phyloP scores from a whole-genome alignment of 108 stramenopile genomes.

The Bacterosira constricta region DNA sequence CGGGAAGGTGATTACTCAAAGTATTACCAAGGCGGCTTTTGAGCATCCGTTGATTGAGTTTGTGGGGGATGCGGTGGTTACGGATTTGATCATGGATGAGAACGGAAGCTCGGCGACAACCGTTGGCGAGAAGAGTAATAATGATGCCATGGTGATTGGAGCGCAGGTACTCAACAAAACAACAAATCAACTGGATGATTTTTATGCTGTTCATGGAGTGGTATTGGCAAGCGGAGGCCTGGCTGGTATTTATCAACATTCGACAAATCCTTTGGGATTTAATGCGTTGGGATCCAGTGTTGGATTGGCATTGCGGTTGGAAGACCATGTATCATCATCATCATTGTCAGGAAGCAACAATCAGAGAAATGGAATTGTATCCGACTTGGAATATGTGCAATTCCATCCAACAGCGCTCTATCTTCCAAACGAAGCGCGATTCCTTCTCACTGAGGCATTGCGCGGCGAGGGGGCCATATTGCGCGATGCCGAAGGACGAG shows the following conservation, averaged over 20 bases:
- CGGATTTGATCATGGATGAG: constrained; percentile 74
- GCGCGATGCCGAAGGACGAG: constrained; percentile 70
- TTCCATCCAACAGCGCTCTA: constrained; percentile 94
- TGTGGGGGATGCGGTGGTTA: constrained; percentile 77
- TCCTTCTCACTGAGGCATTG: constrained; percentile 93
- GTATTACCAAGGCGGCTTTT: constrained; percentile 76
- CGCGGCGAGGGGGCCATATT: constrained; percentile 92
- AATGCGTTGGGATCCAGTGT: constrained; percentile 92
- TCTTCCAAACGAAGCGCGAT: constrained; percentile 84
- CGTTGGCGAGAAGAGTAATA: neutral
- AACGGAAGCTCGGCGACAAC: constrained; percentile 41
- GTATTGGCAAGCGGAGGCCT: constrained; percentile 91
- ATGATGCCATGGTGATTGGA: constrained; percentile 27
- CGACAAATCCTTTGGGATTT: constrained; percentile 90
- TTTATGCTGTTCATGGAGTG: constrained; percentile 67
- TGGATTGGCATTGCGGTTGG: constrained; percentile 66
- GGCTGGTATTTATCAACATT: constrained; percentile 92
- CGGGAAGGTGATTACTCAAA: constrained; percentile 88
- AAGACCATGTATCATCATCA: constrained; percentile 2
- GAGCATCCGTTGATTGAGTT: constrained; percentile 87
- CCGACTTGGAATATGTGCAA: constrained; percentile 95
- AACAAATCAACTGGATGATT: constrained; percentile 5
- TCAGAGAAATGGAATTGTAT: constrained; percentile 24
- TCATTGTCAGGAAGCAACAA: neutral
- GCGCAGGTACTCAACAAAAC: constrained; percentile 42